Base-by-base conservation (phyloP, 1,139 yeast species). In the Suhomyces taliae region DNA sequence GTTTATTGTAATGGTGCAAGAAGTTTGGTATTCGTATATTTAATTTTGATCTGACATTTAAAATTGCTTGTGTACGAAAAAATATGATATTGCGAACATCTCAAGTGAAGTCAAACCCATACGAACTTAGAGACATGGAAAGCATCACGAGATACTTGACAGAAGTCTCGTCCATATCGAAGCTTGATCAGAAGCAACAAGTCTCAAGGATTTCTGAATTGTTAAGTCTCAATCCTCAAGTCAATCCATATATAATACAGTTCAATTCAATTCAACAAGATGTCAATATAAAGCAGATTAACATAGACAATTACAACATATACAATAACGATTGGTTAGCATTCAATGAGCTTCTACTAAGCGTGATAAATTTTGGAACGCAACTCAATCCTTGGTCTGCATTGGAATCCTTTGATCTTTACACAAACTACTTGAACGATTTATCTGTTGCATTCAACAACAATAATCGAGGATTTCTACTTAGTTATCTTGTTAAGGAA, bases 351-450 rank as follows among this genome's bases (percentile, higher is more conserved):
- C 63, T 84, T 27, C 65, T 82, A 1, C 63, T 66, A 2, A 67
- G 79, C 27, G 87, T 84, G 59, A 60, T 87, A 19, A 59, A 65
- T 34, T 70, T 82, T 43, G 69, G 82, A 37, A 67, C 78, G 40
- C 83, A 82, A 51, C 62, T 85, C 41, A 79, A 85, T 53, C 89
- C 93, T 0, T 69, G 79, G 72, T 79, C 87, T 2, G 53, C 74
- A 2, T 61, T 77, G 8, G 75, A 71, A 33, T 80, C 88, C 11
- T 85, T 83, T 57, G 90, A 85, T 57, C 64, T 82, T 36, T 76
- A 81, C 53, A 72, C 84, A 6, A 66, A 66, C 27, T 82, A 72
- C 54, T 63, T 81, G 40, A 78, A 78, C 46, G 80, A 81, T 50
- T 60, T 86, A 37, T 77, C 87, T 9, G 66, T 79, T 7, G 87